Percentiles rank a stretch among this genome's conserved stretches.
phyloP scores from a whole-genome alignment of 1,139 yeast species.

The Saccharomyces uvarum region DNA sequence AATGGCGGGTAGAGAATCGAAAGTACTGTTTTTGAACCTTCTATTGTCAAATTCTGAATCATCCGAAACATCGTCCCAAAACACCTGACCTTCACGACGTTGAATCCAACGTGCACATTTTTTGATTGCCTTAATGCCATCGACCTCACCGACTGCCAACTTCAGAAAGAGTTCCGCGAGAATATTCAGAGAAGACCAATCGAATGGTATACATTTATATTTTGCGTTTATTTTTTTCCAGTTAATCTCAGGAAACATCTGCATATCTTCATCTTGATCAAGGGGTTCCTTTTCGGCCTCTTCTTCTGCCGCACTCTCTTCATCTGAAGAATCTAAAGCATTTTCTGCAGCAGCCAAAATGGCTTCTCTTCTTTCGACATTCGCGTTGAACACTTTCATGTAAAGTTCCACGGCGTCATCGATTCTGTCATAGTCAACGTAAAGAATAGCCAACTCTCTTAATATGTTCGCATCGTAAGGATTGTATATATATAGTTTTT shows the following conservation, averaged over 20 bases:
- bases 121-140: constrained; percentile 60
- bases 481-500: constrained; percentile 48
- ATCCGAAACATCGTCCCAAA: constrained; percentile 72
- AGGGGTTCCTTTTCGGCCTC: constrained; percentile 12
- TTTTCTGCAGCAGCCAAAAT: constrained; percentile 28
- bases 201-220: constrained; percentile 44
- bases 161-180: constrained; percentile 69
- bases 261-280: constrained; percentile 20
- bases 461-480: constrained; percentile 60
- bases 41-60: constrained; percentile 81
- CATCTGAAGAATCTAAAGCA: constrained; percentile 31
- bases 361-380: constrained; percentile 33
- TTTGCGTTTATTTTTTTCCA: constrained; percentile 27
- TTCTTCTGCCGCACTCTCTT: constrained; percentile 15
- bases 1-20: constrained; percentile 34
- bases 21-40: constrained; percentile 42
- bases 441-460: constrained; percentile 68
- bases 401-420: constrained; percentile 79
- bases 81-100: constrained; percentile 57
- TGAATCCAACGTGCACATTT: constrained; percentile 80
- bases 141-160: constrained; percentile 43
- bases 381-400: constrained; percentile 54
- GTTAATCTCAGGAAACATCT: constrained; percentile 21
- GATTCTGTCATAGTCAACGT: constrained; percentile 65
- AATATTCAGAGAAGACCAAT: constrained; percentile 84